Evolutionary conservation across 2,329 filamentous ascomycete species (phyloP).

Genomic region (Fusarium cyanostomum): DNA sequence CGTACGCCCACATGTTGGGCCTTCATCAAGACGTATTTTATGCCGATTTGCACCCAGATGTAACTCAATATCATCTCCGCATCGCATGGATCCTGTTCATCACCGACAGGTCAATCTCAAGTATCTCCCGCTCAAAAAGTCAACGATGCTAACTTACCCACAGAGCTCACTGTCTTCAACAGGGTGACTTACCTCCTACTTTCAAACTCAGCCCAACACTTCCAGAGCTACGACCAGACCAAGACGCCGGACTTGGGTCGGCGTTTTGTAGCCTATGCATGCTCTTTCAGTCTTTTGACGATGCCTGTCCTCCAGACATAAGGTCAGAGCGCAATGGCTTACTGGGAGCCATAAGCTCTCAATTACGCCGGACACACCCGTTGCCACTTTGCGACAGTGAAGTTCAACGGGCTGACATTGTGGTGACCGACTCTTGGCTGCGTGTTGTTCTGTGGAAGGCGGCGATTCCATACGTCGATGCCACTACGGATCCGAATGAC

Average conservation of each 20-base stretch:
- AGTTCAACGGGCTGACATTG: slow-evolving; percentile 13
- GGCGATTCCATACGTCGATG: slow-evolving; percentile 12
- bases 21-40: slow-evolving; percentile 22
- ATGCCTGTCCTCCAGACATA: slow-evolving; percentile 12
- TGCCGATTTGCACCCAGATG: background rate
- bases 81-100: slow-evolving; percentile 25
- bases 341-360: slow-evolving; percentile 15
- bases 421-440: slow-evolving; percentile 21
- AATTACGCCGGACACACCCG: background rate
- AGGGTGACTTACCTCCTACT: slow-evolving; percentile 14
- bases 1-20: slow-evolving; percentile 20
- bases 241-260: background rate
- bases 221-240: background rate
- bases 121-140: fast-evolving
- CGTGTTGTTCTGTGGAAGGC: slow-evolving; percentile 25
- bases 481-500: slow-evolving; percentile 14
- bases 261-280: slow-evolving; percentile 23
- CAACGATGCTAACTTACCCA: background rate
- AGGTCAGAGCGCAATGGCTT: slow-evolving; percentile 7
- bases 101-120: slow-evolving; percentile 4
- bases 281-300: slow-evolving; percentile 21
- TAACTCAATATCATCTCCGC: slow-evolving; percentile 11
- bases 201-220: slow-evolving; percentile 25
- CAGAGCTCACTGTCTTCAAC: slow-evolving; percentile 21
- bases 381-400: slow-evolving; percentile 16